Evolutionary conservation across 495 filamentous ascomycete species (phyloP), one percentile per base, ranked within the genome.

Genomic region (Neurospora sublineolata): DNA sequence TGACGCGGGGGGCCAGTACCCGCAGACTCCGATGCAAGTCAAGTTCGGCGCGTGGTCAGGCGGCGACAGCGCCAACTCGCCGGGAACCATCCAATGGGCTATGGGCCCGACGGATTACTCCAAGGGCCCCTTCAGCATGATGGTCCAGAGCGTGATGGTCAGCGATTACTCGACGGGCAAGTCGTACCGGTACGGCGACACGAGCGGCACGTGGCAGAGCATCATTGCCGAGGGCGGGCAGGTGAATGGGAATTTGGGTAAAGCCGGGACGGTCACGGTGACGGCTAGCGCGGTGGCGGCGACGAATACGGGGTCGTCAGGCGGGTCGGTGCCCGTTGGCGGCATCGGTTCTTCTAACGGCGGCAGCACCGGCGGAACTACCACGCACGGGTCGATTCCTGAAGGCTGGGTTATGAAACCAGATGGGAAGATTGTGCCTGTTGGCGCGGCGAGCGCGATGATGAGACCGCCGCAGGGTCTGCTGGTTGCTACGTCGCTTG

Each of bases 121-220:
- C 68, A 73, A 85, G 69, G 95, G 92, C 2, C 94, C 95, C 0
- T 98, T 89, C 83, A 88, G 85, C 67, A 98, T 98, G 95, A 82
- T 87, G 69, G 86, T 97, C 74, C 89, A 92, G 80, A 89, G 85
- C 37, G 83, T 97, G 69, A 86, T 86, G 58, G 87, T 94, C 68
- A 89, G 89, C 52, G 95, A 99, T 82, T 97, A 97, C 83, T 97
- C 93, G 30, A 96, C 93, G 12, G 95, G 94, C 39, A 88, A 86
- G 1, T 83, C 88, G 60, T 99, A 99, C 83, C 83, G 80, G 23
- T 99, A 97, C 79, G 83, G 86, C 68, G 92, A 93, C 78, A 86
- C 83, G 39, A 89, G 86, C 37, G 95, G 95, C 42, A 87, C 85
- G 30, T 97, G 91, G 90, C 74, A 89, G 73, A 92, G 89, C 30